phyloP scores from a whole-genome alignment of 805 yeast species.

The Cyberlindnera xylosilytica region DNA sequence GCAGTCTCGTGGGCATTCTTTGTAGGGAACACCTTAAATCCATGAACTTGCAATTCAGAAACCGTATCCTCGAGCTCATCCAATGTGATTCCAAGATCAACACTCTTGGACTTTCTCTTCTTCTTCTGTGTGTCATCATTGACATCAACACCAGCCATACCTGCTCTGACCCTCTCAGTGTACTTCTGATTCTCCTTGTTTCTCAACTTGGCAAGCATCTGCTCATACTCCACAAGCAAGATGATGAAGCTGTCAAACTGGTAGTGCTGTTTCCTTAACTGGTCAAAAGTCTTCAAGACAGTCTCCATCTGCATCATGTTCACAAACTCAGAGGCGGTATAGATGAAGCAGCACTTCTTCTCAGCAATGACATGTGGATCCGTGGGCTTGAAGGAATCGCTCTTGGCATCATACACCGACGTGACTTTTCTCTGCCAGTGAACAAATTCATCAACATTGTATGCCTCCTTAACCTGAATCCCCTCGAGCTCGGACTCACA shows the following conservation, averaged over 20 bases:
- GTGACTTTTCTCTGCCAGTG: slow-evolving; percentile 49
- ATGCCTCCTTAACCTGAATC: slow-evolving; percentile 28
- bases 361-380: slow-evolving; percentile 41
- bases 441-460: slow-evolving; percentile 25
- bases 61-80: slow-evolving; percentile 39
- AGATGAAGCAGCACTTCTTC: slow-evolving; percentile 39
- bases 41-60: slow-evolving; percentile 43
- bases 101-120: slow-evolving; percentile 6
- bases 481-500: slow-evolving; percentile 17
- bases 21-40: slow-evolving; percentile 49
- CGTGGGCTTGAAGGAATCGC: slow-evolving; percentile 56
- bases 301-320: slow-evolving; percentile 30
- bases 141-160: slow-evolving; percentile 3
- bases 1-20: slow-evolving; percentile 44
- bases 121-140: neutral
- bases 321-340: slow-evolving; percentile 44
- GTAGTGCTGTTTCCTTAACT: slow-evolving; percentile 20
- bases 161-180: slow-evolving; percentile 33
- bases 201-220: slow-evolving; percentile 40
- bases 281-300: slow-evolving; percentile 23
- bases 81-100: slow-evolving; percentile 5
- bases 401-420: slow-evolving; percentile 44
- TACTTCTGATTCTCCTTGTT: slow-evolving; percentile 45
- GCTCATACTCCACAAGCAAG: slow-evolving; percentile 48
- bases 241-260: slow-evolving; percentile 36